phyloP scores from a whole-genome alignment of 306 rosid species.

The Pueraria montana region DNA sequence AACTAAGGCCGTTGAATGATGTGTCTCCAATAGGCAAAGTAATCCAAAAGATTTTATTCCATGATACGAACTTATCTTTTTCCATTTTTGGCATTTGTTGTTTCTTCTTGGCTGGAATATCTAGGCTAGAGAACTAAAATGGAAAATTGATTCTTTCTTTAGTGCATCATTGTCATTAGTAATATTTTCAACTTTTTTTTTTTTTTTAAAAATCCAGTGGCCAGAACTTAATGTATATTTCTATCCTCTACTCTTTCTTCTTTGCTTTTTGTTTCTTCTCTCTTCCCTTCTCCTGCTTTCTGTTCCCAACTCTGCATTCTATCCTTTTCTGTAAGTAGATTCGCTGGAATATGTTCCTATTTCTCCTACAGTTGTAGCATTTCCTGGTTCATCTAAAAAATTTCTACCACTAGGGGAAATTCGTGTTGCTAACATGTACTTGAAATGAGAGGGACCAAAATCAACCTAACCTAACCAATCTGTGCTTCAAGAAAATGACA shows the following conservation, averaged over 20 bases:
- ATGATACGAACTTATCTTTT: not conserved
- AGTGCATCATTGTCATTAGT: not conserved
- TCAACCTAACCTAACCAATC: not conserved
- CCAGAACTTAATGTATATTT: not conserved
- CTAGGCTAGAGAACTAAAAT: constrained; percentile 18
- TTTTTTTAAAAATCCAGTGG: not conserved
- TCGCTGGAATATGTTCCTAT: constrained; percentile 11
- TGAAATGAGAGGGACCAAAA: not conserved
- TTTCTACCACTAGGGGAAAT: not conserved
- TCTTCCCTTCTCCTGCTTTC: not conserved
- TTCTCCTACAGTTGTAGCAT: not conserved
- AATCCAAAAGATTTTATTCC: not conserved
- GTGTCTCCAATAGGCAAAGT: constrained; percentile 11
- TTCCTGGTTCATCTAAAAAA: not conserved
- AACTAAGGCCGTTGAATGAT: not conserved
- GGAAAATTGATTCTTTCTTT: constrained; percentile 15
- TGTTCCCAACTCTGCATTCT: not conserved
- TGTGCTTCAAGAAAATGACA: not conserved
- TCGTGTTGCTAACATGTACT: not conserved
- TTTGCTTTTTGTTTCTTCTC: not conserved
- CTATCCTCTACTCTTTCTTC: not conserved
- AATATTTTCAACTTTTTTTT: not conserved
- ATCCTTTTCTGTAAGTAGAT: not conserved
- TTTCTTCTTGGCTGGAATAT: constrained; percentile 12
- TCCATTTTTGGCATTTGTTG: not conserved